phyloP scores from a whole-genome alignment of 129 eudicot genomes.

The Solidago caesia region DNA sequence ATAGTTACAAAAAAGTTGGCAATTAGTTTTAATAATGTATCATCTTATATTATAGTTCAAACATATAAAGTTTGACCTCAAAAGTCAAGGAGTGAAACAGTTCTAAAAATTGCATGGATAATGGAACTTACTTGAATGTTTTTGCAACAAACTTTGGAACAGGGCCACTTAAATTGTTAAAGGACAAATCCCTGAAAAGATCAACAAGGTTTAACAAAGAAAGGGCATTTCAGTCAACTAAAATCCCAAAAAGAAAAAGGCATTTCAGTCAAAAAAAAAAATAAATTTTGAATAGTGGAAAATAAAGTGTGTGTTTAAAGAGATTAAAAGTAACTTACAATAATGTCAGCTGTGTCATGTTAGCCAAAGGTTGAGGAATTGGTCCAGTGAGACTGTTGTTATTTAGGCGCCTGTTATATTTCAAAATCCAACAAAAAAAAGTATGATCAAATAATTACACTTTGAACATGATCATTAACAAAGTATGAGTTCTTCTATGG shows the following conservation, averaged over 20 bases:
- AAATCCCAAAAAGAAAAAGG: constrained; percentile 13
- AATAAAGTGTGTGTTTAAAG: constrained; percentile 15
- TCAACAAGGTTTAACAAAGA: constrained; percentile 12
- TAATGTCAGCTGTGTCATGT: constrained; percentile 87
- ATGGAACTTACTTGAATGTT: constrained; percentile 71
- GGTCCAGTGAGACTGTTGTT: constrained; percentile 82
- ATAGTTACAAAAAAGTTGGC: neutral
- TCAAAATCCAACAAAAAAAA: constrained; percentile 23
- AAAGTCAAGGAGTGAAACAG: neutral
- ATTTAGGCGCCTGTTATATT: constrained; percentile 73
- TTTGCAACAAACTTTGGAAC: constrained; percentile 72
- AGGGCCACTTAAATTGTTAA: constrained; percentile 90
- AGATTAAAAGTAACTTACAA: constrained; percentile 45
- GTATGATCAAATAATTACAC: constrained; percentile 4
- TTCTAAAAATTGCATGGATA: too few relatives aligned
- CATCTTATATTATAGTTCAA: neutral
- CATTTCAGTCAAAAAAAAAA: constrained; percentile 8
- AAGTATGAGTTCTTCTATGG: too few relatives aligned
- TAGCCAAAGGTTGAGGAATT: constrained; percentile 73
- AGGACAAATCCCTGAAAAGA: constrained; percentile 80
- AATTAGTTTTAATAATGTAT: neutral
- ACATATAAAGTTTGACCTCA: constrained; percentile 13
- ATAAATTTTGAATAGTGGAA: neutral
- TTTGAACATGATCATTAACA: constrained; percentile 18
- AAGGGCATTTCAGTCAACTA: constrained; percentile 20